A percentile compares a stretch with the other conserved stretches of the same genome.
These are phyloP conservation scores for Pholiota microspora DNA, from an alignment of 768 basidiomycete species.

Conservation along the genomic window DNA sequence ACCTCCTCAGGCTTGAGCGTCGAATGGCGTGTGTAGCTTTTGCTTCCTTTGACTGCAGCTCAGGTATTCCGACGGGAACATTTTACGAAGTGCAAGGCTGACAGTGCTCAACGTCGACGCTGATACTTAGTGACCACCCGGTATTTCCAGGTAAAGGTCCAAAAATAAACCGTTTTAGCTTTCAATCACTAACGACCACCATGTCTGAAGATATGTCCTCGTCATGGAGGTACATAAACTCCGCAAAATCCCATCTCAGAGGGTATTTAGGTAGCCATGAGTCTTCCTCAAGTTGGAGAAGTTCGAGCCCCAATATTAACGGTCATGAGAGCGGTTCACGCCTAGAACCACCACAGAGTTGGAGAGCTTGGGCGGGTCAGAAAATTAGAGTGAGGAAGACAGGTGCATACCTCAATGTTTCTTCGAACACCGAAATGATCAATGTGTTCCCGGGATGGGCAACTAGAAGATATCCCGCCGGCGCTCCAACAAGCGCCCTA, in stretches of 20 bases:
- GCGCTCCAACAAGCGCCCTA: slow-evolving; percentile 2
- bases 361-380: slow-evolving; percentile 65
- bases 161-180: slow-evolving; percentile 18
- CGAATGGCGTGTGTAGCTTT: background rate
- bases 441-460: slow-evolving; percentile 80
- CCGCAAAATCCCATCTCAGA: slow-evolving; percentile 40
- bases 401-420: slow-evolving; percentile 10
- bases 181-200: slow-evolving; percentile 15
- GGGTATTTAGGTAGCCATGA: slow-evolving; percentile 49
- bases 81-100: background rate
- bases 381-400: slow-evolving; percentile 38
- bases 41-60: background rate
- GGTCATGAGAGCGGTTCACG: slow-evolving; percentile 10
- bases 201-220: slow-evolving; percentile 38
- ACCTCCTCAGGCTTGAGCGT: too few relatives aligned
- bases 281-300: slow-evolving; percentile 19
- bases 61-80: background rate
- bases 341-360: slow-evolving; percentile 32
- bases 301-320: slow-evolving; percentile 15
- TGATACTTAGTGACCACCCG: too few relatives aligned
- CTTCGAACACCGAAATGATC: slow-evolving; percentile 20
- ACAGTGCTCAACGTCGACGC: background rate
- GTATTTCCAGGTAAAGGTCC: slow-evolving; percentile 10
- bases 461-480: slow-evolving; percentile 42
- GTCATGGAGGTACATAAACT: slow-evolving; percentile 30